Evolutionary conservation across 225 moss, liverwort and hornwort species (phyloP).

Genomic region (Marchantia polymorpha): DNA sequence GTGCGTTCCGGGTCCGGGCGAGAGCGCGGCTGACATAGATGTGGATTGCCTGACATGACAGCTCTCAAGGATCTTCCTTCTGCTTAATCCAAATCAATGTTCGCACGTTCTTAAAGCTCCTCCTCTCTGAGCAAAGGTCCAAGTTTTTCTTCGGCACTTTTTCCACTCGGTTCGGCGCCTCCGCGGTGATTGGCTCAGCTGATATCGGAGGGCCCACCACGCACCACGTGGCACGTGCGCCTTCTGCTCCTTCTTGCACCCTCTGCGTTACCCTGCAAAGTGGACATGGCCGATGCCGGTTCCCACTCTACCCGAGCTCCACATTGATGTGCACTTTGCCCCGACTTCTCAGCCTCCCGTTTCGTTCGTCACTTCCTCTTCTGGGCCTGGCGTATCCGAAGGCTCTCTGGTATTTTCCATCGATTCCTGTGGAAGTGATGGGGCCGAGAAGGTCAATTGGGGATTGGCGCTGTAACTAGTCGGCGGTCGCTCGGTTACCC

Average conservation of each 20-base stretch:
- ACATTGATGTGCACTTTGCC: no score
- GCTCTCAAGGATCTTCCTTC: background rate
- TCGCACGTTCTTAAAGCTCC: constrained; percentile 4
- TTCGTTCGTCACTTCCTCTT: no score
- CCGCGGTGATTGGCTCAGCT: background rate
- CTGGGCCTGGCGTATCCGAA: no score
- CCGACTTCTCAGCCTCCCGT: no score
- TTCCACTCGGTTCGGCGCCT: background rate
- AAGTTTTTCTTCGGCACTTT: background rate
- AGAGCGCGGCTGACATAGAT: background rate
- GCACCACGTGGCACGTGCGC: background rate
- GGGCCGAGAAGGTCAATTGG: no score
- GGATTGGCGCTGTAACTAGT: no score
- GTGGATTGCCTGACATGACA: background rate
- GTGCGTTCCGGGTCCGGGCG: no score
- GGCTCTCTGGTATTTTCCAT: no score
- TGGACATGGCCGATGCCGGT: background rate
- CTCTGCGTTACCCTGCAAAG: background rate
- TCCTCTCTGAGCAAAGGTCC: background rate
- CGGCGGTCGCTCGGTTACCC: no score
- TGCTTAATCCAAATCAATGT: background rate
- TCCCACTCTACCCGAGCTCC: no score
- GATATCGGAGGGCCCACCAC: background rate
- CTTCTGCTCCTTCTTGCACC: background rate
- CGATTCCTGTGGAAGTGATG: no score